Percentiles rank a stretch among this genome's conserved stretches.
These are phyloP conservation scores for Ophiostoma pallidulum DNA, from an alignment of 2,329 filamentous ascomycete species.

Conservation along the genomic window DNA sequence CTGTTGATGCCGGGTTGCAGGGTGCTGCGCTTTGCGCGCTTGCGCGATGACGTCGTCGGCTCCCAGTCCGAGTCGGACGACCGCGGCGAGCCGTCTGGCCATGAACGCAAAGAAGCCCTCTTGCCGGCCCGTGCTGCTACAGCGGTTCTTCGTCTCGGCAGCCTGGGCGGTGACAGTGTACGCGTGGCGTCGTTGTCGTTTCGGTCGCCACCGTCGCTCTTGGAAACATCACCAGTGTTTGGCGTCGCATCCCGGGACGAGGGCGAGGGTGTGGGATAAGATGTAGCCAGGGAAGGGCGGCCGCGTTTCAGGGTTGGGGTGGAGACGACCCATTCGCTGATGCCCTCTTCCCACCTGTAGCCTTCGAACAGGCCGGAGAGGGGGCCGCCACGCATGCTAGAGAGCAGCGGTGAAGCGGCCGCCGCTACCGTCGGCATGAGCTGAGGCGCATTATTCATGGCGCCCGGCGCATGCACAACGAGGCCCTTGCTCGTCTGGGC, in stretches of 20 bases:
- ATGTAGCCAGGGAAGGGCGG: not conserved
- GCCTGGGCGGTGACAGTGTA: too few species aligned
- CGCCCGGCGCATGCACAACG: too few species aligned
- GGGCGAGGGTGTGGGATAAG: not conserved
- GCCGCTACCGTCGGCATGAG: too few species aligned
- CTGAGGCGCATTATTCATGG: too few species aligned
- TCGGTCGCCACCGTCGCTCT: not conserved
- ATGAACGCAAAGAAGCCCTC: too few species aligned
- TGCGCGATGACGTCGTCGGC: not conserved
- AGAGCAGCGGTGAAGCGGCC: too few species aligned
- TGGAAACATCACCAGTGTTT: too few species aligned
- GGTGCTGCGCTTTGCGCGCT: not conserved
- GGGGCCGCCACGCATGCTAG: too few species aligned
- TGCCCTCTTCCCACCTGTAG: conserved; percentile 29
- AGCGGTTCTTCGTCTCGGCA: too few species aligned
- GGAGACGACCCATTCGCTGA: conserved; percentile 28
- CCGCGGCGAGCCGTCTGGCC: not conserved
- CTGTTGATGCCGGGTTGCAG: not conserved
- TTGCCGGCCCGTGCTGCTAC: too few species aligned
- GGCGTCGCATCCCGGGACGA: not conserved
- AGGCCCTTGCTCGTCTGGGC: not conserved
- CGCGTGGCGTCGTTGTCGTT: too few species aligned
- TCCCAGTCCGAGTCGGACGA: not conserved
- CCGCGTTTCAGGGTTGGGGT: conserved; percentile 5
- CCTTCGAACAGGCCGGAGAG: conserved; percentile 17